These are phyloP conservation scores for Ustilago shanxiensis DNA, from an alignment of 1,284 basidiomycete species.

Conservation along the genomic window DNA sequence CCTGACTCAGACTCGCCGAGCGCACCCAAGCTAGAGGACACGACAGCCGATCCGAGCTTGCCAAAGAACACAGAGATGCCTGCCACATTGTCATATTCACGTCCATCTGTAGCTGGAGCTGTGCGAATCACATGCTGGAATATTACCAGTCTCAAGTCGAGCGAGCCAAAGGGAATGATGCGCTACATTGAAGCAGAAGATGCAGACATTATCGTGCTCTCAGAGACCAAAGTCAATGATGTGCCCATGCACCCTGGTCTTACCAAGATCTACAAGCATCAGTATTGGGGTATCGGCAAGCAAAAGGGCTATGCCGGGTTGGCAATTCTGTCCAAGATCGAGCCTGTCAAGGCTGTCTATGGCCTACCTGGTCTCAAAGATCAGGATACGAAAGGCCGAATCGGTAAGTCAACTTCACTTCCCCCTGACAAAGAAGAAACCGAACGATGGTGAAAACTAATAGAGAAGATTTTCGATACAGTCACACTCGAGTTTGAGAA, in stretches of 20 bases:
- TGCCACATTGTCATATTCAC: conserved; percentile 19
- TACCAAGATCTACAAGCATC: conserved; percentile 59
- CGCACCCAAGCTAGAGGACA: conserved; percentile 37
- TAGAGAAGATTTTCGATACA: too few relatives aligned
- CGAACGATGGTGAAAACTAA: neutral
- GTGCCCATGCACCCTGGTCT: conserved; percentile 58
- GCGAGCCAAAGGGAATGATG: conserved; percentile 63
- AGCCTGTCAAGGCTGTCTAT: conserved; percentile 75
- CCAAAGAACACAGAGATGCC: conserved; percentile 52
- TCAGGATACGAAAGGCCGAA: conserved; percentile 57
- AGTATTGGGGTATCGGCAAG: conserved; percentile 67
- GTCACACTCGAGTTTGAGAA: conserved; percentile 83
- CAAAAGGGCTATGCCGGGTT: conserved; percentile 76
- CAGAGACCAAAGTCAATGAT: conserved; percentile 67
- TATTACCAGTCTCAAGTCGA: conserved; percentile 63
- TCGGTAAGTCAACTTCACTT: conserved; percentile 29
- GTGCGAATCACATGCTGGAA: conserved; percentile 64
- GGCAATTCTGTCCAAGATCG: conserved; percentile 82
- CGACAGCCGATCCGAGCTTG: conserved; percentile 38
- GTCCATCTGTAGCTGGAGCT: conserved; percentile 28
- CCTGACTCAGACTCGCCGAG: conserved; percentile 39
- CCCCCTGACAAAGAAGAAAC: neutral
- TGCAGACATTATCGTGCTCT: conserved; percentile 64
- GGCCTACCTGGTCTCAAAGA: conserved; percentile 74
- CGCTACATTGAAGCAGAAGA: conserved; percentile 66